Evolutionary conservation across 1,284 basidiomycete genomes (phyloP).

Genomic region (Irpex lacteus): DNA sequence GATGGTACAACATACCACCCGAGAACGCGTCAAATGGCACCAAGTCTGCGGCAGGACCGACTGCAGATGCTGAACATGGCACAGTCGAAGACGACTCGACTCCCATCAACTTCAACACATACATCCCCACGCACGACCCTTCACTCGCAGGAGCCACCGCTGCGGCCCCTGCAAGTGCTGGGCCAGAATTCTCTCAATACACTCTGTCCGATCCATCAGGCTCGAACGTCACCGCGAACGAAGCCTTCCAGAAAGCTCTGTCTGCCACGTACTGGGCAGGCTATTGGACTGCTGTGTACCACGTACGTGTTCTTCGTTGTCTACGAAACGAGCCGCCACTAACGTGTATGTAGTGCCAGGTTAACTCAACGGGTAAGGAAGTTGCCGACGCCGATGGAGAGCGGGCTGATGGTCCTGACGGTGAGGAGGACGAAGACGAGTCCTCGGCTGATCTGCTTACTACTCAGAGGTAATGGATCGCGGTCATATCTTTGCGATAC

Average conservation of each 20-base stretch:
- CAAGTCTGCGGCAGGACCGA: constrained; percentile 14
- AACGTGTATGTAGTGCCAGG: constrained; percentile 12
- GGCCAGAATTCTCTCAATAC: neutral
- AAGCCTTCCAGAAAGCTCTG: constrained; percentile 70
- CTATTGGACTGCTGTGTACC: constrained; percentile 81
- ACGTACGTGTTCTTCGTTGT: constrained; percentile 41
- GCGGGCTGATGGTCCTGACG: constrained; percentile 18
- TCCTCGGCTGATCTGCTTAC: constrained; percentile 18
- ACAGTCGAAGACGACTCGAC: constrained; percentile 41
- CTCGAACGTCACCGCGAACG: constrained; percentile 54
- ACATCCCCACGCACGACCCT: constrained; percentile 65
- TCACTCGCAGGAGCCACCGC: constrained; percentile 39
- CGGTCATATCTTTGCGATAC: too few species aligned
- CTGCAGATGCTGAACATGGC: constrained; percentile 4
- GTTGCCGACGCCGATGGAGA: constrained; percentile 6
- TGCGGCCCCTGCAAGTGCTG: constrained; percentile 16
- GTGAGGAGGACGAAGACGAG: constrained; percentile 27
- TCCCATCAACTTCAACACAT: constrained; percentile 68
- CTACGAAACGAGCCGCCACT: neutral
- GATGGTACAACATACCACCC: constrained; percentile 73
- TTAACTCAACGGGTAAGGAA: constrained; percentile 12
- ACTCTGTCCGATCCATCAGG: constrained; percentile 26
- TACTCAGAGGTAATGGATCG: constrained; percentile 18
- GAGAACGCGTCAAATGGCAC: constrained; percentile 19
- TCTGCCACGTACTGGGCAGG: constrained; percentile 80